phyloP scores from a whole-genome alignment of 1,284 basidiomycete genomes.

The Papiliotrema fonsecae region DNA sequence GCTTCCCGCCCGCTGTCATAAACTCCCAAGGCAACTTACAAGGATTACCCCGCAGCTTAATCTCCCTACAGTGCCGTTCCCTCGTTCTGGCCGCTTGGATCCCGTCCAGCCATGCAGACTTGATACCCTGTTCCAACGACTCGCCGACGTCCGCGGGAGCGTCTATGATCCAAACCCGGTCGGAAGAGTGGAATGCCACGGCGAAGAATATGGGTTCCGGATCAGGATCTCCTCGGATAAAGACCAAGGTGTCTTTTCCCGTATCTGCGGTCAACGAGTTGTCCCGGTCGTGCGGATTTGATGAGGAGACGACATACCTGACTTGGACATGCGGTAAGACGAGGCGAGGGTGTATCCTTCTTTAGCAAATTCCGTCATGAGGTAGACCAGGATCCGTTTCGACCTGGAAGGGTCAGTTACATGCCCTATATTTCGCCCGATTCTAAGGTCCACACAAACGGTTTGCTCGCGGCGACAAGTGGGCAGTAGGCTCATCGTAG shows the following conservation, averaged over 20 bases:
- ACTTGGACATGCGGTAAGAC: constrained; percentile 38
- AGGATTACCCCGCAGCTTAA: constrained; percentile 35
- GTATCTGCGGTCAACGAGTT: constrained; percentile 21
- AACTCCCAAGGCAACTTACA: constrained; percentile 23
- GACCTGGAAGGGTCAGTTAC: constrained; percentile 19
- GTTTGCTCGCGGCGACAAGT: no score
- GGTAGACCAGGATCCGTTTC: constrained; percentile 40
- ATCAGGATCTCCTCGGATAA: constrained; percentile 33
- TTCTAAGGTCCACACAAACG: no score
- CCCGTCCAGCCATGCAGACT: constrained; percentile 39
- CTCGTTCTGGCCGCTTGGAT: constrained; percentile 38
- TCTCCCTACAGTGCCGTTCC: constrained; percentile 42
- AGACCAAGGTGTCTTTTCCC: constrained; percentile 43
- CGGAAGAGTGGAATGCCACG: constrained; percentile 38
- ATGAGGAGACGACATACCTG: constrained; percentile 27
- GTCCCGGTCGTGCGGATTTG: not conserved
- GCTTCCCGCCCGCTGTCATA: not conserved
- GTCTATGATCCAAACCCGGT: constrained; percentile 45
- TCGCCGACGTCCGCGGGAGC: constrained; percentile 43
- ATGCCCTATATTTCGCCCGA: no score
- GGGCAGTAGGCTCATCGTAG: no score
- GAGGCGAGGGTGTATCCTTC: constrained; percentile 35
- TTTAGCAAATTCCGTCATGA: constrained; percentile 36
- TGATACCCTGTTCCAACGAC: constrained; percentile 41
- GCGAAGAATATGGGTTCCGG: constrained; percentile 44